Conservation (phyloP, 1,284 basidiomycete species). For the Laetiporus sulphureus region DNA sequence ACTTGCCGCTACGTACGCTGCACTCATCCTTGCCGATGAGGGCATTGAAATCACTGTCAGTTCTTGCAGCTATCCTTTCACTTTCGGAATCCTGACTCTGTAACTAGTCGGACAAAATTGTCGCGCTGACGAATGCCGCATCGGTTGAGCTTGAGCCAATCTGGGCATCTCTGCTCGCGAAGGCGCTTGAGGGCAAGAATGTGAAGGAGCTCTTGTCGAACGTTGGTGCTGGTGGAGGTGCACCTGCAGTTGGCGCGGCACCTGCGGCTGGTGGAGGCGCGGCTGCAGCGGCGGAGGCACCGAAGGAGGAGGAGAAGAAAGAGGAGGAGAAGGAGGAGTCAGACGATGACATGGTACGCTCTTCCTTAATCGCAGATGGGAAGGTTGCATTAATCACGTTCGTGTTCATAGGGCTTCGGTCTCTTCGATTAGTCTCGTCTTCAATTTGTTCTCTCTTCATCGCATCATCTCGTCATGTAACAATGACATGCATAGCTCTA, state of each 20-base stretch:
- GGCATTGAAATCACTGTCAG: slow-evolving; percentile 94
- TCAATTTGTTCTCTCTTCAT: background rate
- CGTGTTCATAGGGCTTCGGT: slow-evolving; percentile 59
- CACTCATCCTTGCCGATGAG: slow-evolving; percentile 96
- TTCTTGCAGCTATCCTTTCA: background rate
- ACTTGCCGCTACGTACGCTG: slow-evolving; percentile 86
- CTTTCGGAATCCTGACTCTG: background rate
- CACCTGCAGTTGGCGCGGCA: slow-evolving; percentile 61
- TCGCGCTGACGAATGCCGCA: slow-evolving; percentile 78
- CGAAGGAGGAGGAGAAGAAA: slow-evolving; percentile 69
- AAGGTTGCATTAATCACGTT: slow-evolving; percentile 1
- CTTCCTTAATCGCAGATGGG: background rate
- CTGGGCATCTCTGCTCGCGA: slow-evolving; percentile 95
- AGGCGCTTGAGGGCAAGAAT: slow-evolving; percentile 97
- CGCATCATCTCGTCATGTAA: background rate
- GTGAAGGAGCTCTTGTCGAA: slow-evolving; percentile 93
- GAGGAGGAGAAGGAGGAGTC: slow-evolving; percentile 87
- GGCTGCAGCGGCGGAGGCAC: slow-evolving; percentile 54
- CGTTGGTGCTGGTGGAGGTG: slow-evolving; percentile 81
- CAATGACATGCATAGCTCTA: background rate
- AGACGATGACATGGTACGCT: slow-evolving; percentile 87
- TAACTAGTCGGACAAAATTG: slow-evolving; percentile 83
- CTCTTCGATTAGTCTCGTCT: slow-evolving; percentile 58
- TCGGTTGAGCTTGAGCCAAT: slow-evolving; percentile 89
- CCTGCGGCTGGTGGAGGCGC: slow-evolving; percentile 51